Evolutionary conservation across 2,329 filamentous ascomycete genomes (phyloP).

Genomic region (Aspergillus carbonarius): DNA sequence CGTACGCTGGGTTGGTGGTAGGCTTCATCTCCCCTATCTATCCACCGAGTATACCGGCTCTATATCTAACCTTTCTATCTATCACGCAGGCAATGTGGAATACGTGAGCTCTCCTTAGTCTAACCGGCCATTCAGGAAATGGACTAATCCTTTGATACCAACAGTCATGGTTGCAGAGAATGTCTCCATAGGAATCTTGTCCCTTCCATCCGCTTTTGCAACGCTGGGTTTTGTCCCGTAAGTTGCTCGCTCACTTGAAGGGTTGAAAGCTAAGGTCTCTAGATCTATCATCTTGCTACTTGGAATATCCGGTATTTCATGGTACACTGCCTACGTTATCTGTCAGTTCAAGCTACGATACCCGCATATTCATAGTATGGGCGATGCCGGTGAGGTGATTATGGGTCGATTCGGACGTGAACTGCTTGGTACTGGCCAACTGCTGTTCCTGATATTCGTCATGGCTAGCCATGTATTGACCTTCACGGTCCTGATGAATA

Average conservation of each 20-base stretch:
- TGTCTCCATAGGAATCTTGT: conserved; percentile 58
- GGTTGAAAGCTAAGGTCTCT: neutral
- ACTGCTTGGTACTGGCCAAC: conserved; percentile 60
- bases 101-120: conserved; percentile 29
- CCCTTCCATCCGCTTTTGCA: conserved; percentile 55
- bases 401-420: conserved; percentile 63
- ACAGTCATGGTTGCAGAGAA: conserved; percentile 60
- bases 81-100: conserved; percentile 34
- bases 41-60: neutral
- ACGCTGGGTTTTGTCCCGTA: conserved; percentile 56
- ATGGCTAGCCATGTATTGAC: conserved; percentile 70
- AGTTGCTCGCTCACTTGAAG: conserved; percentile 14
- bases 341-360: conserved; percentile 58
- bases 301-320: conserved; percentile 54
- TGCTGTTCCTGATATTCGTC: conserved; percentile 65
- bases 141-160: conserved; percentile 10
- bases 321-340: conserved; percentile 60
- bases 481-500: conserved; percentile 66
- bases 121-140: neutral
- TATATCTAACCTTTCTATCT: conserved; percentile 1
- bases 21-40: neutral
- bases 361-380: conserved; percentile 64
- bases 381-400: conserved; percentile 65
- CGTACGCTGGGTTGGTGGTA: conserved; percentile 50
- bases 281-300: conserved; percentile 55